Base-by-base conservation (phyloP, 768 basidiomycete genomes). In the Collybiopsis confluens region DNA sequence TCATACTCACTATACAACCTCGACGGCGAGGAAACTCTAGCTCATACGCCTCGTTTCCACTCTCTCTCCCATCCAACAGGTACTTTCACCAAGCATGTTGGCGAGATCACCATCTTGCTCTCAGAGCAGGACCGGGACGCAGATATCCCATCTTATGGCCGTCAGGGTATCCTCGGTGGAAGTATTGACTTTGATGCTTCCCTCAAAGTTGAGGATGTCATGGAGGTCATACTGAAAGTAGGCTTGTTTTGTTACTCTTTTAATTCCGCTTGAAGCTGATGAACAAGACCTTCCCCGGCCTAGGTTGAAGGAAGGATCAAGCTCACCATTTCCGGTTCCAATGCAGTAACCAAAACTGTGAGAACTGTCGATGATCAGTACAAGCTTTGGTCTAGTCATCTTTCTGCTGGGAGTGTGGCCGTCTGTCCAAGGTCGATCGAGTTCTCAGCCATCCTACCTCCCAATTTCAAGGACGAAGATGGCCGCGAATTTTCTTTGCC, bases 381-480 rank as follows among this genome's bases (percentile, higher is more conserved):
- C 35, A 40, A 44, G 13, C 33, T 53, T 18, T 53, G 41, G 41
- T 53, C 52, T 13, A 20, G 38, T 20, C 20, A 40, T 20, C 18
- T 28, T 43, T n/a, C 38, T 10, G 24, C 28, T 20, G 44, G 28
- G 18, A 44, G 38, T 21, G 16, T n/a, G 13, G 7, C 26, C 18
- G 13, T 40, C 26, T 53, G 52, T 41, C 52, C 52, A 4, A 28
- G 30, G 28, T 33, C 18, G 13, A 45, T 53, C n/a, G 42, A 41
- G 10, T 53, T 53, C 21, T 53, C 52, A n/a, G 26, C 43, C 3
- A 23, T 53, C 10, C 24, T 53, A 33, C 52, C 52, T 30, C 27
- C 52, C 11, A 53, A 41, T 21, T 53, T 53, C 43, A 53, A 45
- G 20, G 52, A 53, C 23, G 52, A n/a, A n/a, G n/a, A 42, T 42